A percentile compares a stretch with the other conserved stretches of the same genome.
These are phyloP conservation scores for Schizochytrium sp. DNA, from an alignment of 108 stramenopile genomes.

Conservation along the genomic window DNA sequence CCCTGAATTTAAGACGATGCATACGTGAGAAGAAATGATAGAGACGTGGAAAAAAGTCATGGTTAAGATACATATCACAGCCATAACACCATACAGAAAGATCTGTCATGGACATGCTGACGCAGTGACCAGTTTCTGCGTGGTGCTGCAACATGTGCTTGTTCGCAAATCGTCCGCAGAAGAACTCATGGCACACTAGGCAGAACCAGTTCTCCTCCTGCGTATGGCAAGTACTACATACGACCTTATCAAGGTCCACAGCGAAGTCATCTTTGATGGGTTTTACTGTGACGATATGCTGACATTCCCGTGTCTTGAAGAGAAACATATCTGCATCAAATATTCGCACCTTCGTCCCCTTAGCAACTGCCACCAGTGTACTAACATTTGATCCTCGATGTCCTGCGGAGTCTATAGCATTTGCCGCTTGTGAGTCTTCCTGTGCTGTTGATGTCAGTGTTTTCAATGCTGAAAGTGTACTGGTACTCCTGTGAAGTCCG, in stretches of 20 bases:
- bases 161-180: conserved; percentile 39
- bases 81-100: conserved; percentile 53
- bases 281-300: conserved; percentile 27
- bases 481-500: background rate
- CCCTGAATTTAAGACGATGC: conserved; percentile 32
- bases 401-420: background rate
- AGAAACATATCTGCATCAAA: background rate
- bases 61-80: conserved; percentile 51
- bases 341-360: conserved; percentile 34
- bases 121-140: conserved; percentile 39
- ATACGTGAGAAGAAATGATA: conserved; percentile 40
- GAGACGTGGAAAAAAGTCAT: conserved; percentile 37
- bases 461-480: background rate
- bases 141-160: conserved; percentile 34
- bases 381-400: background rate
- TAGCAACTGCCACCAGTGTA: background rate
- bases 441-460: background rate
- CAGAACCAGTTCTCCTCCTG: conserved; percentile 56
- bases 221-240: conserved; percentile 4
- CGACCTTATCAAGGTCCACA: background rate
- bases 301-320: conserved; percentile 7
- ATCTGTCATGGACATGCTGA: conserved; percentile 16
- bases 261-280: conserved; percentile 3
- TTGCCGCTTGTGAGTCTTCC: background rate
- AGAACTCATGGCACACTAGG: conserved; percentile 34